Percentiles rank a stretch among this genome's conserved stretches.
Conservation (phyloP, 768 basidiomycete genomes). For the Mycena vitilis region DNA sequence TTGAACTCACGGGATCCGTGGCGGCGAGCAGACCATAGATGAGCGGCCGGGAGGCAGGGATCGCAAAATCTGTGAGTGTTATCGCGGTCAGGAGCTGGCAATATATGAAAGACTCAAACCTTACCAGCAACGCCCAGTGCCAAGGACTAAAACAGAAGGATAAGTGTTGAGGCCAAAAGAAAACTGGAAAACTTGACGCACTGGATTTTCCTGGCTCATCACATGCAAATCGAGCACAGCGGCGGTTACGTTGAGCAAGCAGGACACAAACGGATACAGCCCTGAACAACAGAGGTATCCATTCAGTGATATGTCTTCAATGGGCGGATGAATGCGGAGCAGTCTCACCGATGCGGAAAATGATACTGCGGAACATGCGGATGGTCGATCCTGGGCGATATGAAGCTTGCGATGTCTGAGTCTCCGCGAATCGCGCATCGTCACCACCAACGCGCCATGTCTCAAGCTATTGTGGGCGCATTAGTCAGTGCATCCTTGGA, state of each 20-base stretch:
- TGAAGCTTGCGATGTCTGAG: not conserved
- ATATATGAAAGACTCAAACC: not conserved
- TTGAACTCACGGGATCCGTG: slow-evolving; percentile 21
- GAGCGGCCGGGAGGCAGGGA: slow-evolving; percentile 14
- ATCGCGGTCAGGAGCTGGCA: no score
- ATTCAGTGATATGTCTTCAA: not conserved
- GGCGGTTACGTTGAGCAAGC: slow-evolving; percentile 8
- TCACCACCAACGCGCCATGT: not conserved
- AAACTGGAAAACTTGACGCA: no score
- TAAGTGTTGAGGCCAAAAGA: not conserved
- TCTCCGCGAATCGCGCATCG: not conserved
- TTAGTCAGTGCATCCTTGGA: not conserved
- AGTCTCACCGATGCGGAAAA: slow-evolving; percentile 12
- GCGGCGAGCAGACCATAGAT: slow-evolving; percentile 23
- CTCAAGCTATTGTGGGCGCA: not conserved
- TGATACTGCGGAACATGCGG: slow-evolving; percentile 1
- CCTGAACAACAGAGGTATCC: no score
- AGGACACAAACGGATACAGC: slow-evolving; percentile 8
- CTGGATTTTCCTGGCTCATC: not conserved
- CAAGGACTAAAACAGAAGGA: not conserved
- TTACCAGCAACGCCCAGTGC: not conserved
- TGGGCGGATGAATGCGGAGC: no score
- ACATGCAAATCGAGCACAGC: not conserved
- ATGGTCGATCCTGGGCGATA: not conserved
- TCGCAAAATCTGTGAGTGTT: slow-evolving; percentile 1